Conservation (phyloP, 2,329 filamentous ascomycete species). For the Sporothrix pallida region DNA sequence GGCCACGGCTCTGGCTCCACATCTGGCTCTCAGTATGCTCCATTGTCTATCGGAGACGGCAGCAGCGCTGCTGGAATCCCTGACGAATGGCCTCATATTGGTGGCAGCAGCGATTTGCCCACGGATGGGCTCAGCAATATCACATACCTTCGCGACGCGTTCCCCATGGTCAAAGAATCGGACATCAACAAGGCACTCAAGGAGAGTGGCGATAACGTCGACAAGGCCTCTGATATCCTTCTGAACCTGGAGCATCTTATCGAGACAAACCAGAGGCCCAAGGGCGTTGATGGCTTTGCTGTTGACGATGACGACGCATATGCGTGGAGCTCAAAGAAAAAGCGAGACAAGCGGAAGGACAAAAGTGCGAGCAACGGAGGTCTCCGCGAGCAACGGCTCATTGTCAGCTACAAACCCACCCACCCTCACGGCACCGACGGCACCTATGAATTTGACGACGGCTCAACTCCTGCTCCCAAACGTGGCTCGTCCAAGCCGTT, state of each 20-base stretch:
- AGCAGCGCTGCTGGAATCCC: conserved; percentile 3
- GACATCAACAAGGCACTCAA: conserved; percentile 71
- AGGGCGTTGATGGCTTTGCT: conserved; percentile 83
- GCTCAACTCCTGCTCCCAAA: conserved; percentile 47
- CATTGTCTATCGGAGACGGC: conserved; percentile 32
- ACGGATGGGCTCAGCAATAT: conserved; percentile 43
- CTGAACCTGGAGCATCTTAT: conserved; percentile 80
- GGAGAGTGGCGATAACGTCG: conserved; percentile 70
- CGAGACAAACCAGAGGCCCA: conserved; percentile 65
- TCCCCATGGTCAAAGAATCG: conserved; percentile 69
- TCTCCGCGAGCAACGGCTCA: conserved; percentile 44
- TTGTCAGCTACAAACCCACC: conserved; percentile 49
- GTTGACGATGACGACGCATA: conserved; percentile 49
- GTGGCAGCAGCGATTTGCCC: conserved; percentile 57
- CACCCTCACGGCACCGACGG: conserved; percentile 46
- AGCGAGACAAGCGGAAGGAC: conserved; percentile 42
- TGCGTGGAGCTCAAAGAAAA: conserved; percentile 1
- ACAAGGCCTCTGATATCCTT: conserved; percentile 76
- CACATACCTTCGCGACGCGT: conserved; percentile 69
- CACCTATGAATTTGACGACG: conserved; percentile 39
- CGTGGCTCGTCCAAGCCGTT: conserved; percentile 64
- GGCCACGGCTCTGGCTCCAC: conserved; percentile 14
- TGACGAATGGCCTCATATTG: conserved; percentile 45
- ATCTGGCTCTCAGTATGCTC: conserved; percentile 13
- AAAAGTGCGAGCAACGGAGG: conserved; percentile 41